Base-by-base conservation (phyloP, 2,329 filamentous ascomycete genomes). In the Fusarium coicis region DNA sequence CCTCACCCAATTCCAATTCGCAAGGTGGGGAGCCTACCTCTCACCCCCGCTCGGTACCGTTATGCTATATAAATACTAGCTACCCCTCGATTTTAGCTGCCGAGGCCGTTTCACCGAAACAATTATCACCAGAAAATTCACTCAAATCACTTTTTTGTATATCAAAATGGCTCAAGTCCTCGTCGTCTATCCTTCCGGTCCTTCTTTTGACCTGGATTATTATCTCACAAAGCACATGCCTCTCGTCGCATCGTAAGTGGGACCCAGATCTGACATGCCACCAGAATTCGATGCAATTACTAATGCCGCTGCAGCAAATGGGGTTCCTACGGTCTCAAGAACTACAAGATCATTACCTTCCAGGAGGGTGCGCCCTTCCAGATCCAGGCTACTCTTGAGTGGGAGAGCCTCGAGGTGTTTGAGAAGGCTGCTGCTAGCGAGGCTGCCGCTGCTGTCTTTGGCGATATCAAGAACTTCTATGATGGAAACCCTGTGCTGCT, bases 181-280 rank as follows among this genome's bases (percentile, higher is more conserved):
- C 16, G 76, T 79, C 18, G 49, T 78, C 49, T 79, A 79, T 18
- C 77, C 77, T 2, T 77, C 77, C 34, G 77, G 77, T 55, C 67
- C 68, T 19, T 56, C 73, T 21, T 79, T 79, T 46, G 74, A 79
- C 69, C 60, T 73, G 42, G 67, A 77, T 23, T 79, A 79, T 47
- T 79, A 79, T 52, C 34, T 78, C 12, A 68, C 74, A 49, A 76
- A 58, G 36, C 77, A 79, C 44, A 78, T 79, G 77, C 74, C 77
- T 56, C 72, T 79, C 16, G 74, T 74, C 14, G 37, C 58, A 32
- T 46, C 65, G 77, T 78, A 59, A 59, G 75, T 74, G 23, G 34
- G 6, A 26, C 28, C 30, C 30, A 18, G 28, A 59, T 39, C 42
- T 36, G 49, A 56, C 36, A 43, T 23, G 7, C 10, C 28, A 39